Conservation (phyloP, 371 early-diverging fungal species). For the Actinomortierella ambigua region DNA sequence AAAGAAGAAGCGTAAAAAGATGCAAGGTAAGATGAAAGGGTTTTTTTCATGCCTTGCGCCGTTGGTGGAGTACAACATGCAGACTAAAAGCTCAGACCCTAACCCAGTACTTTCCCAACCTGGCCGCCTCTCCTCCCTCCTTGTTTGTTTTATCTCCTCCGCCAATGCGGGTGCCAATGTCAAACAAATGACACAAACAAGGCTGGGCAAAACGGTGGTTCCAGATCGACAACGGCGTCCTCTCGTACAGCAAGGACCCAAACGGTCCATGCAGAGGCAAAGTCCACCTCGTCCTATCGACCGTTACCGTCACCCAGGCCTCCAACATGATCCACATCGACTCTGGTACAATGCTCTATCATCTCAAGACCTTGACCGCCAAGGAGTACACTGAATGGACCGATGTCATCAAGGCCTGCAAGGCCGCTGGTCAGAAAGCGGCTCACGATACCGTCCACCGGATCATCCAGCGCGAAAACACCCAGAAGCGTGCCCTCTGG, state of each 20-base stretch:
- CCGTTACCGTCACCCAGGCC: conserved; percentile 67
- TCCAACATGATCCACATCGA: conserved; percentile 84
- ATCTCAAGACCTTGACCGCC: conserved; percentile 74
- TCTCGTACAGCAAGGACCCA: conserved; percentile 70
- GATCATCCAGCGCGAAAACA: conserved; percentile 22
- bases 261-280: conserved; percentile 76
- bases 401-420: conserved; percentile 49
- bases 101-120: no score
- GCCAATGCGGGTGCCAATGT: not conserved
- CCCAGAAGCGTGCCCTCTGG: conserved; percentile 20
- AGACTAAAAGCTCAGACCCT: no score
- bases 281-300: conserved; percentile 70
- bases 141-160: not conserved
- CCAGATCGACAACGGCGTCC: conserved; percentile 60
- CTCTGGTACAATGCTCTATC: conserved; percentile 81
- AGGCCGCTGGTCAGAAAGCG: conserved; percentile 24
- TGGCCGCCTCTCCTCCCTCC: conserved; percentile 1
- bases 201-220: conserved; percentile 88
- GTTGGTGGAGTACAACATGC: no score
- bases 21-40: conserved; percentile 71
- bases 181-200: conserved; percentile 14
- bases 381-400: conserved; percentile 77
- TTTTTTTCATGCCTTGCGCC: no score
- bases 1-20: conserved; percentile 89
- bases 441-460: conserved; percentile 32